Evolutionary conservation across 2,329 filamentous ascomycete species (phyloP), one percentile per base, ranked within the genome.

Genomic region (Catunica adiposa): DNA sequence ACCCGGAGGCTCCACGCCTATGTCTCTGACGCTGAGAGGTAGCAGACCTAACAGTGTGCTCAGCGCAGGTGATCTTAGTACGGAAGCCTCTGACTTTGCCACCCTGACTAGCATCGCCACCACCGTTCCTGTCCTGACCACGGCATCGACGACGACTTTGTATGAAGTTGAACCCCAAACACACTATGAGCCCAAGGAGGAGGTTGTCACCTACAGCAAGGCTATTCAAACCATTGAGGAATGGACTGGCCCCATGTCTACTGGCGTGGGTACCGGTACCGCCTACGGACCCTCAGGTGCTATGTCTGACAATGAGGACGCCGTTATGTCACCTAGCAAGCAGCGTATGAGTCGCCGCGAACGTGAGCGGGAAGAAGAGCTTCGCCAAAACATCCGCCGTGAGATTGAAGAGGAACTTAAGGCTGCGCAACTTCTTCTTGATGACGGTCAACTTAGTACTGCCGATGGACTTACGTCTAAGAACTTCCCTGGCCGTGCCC

Each of bases 121-220:
- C 3, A 71, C 73, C 25, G 72, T 76, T 15, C 87, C 90, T 64
- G 83, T 80, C 2, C 78, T 95, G 20, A 84, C 81, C 6, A 84
- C 89, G 1, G 80, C 80, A 9, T 76, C 85, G 6, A 74, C 88
- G 54, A 80, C 82, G 17, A 89, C 86, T 34, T 78, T 92, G 59
- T 89, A 84, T 69, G 89, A 95, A 67, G 85, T 81, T 61, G 80
- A 84, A 1, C 84, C 86, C 1, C 56, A 56, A 50, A 51, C 55
- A 37, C 48, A 53, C 22, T 17, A 53, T 44, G 83, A 82, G 20
- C 81, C 84, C 34, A 79, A 83, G 56, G 80, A 84, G 61, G 92
- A 98, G 68, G 75, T 94, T 58, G 89, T 94, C 65, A 94, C 89
- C 54, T 98, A 98, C 74, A 97, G 86, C 75, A 97, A 96, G 71